phyloP scores from a whole-genome alignment of 2,329 filamentous ascomycete genomes.

The Botrytis aclada region DNA sequence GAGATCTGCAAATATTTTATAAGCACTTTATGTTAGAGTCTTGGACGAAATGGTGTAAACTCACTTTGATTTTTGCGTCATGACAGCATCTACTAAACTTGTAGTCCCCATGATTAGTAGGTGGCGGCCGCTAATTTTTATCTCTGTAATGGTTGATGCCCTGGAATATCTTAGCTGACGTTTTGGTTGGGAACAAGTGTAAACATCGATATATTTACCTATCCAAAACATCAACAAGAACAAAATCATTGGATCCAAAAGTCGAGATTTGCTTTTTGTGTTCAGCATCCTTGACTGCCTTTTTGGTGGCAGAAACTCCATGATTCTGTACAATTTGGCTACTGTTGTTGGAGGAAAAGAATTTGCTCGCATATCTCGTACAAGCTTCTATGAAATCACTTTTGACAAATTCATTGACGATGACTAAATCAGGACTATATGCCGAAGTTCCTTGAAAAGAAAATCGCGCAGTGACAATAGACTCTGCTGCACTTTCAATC shows the following conservation, averaged over 20 bases:
- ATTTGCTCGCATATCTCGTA: not conserved
- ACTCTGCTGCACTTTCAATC: not conserved
- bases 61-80: not conserved
- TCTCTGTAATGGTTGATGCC: not conserved
- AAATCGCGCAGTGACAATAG: not conserved
- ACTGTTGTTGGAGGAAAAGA: not conserved
- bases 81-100: not conserved
- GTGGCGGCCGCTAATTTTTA: not conserved
- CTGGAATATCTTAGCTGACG: not conserved
- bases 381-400: not conserved
- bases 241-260: not conserved
- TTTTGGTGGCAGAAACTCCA: not conserved
- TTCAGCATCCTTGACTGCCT: not conserved
- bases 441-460: not conserved
- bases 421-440: not conserved
- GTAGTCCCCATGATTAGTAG: not conserved
- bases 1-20: not conserved
- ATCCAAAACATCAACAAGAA: not conserved
- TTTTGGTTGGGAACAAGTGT: not conserved
- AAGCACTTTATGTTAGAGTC: not conserved
- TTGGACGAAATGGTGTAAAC: not conserved
- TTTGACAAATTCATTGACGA: not conserved
- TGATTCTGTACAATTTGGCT: not conserved
- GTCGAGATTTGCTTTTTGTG: not conserved
- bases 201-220: not conserved